Evolutionary conservation across 108 stramenopile genomes (phyloP).

Genomic region (Licmophora abbreviata): DNA sequence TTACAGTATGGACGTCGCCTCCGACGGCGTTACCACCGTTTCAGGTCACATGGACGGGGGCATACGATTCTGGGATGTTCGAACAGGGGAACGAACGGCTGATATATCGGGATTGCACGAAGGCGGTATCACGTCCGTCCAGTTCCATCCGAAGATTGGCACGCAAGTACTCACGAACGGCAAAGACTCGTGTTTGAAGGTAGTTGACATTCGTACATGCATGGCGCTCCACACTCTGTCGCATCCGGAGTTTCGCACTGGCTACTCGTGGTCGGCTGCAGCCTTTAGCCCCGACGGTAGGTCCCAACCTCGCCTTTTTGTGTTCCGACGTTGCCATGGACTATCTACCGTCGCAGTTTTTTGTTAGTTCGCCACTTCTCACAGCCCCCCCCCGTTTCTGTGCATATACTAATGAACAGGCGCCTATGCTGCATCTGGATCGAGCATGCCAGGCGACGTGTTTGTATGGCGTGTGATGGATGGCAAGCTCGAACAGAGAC

Average conservation of each 20-base stretch:
- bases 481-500: conserved; percentile 27
- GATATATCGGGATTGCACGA: conserved; percentile 58
- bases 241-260: conserved; percentile 17
- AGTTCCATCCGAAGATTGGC: conserved; percentile 51
- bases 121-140: conserved; percentile 65
- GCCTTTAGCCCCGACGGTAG: conserved; percentile 74
- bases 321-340: no score
- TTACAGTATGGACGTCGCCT: conserved; percentile 50
- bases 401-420: no score
- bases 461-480: conserved; percentile 60
- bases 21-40: conserved; percentile 16
- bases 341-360: no score
- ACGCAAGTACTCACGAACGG: conserved; percentile 67
- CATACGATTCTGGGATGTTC: conserved; percentile 65
- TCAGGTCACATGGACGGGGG: conserved; percentile 79
- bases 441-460: conserved; percentile 49
- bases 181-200: conserved; percentile 57
- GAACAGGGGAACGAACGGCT: conserved; percentile 41
- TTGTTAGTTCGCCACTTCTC: no score
- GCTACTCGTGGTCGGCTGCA: conserved; percentile 25
- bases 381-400: no score
- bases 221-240: conserved; percentile 34
- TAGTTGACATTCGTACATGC: conserved; percentile 65
- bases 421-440: conserved; percentile 58
- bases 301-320: no score